A percentile compares a stretch with the other conserved stretches of the same genome.
Evolutionary conservation across 1,139 yeast species (phyloP).

Genomic region (Yamadazyma triangularis): DNA sequence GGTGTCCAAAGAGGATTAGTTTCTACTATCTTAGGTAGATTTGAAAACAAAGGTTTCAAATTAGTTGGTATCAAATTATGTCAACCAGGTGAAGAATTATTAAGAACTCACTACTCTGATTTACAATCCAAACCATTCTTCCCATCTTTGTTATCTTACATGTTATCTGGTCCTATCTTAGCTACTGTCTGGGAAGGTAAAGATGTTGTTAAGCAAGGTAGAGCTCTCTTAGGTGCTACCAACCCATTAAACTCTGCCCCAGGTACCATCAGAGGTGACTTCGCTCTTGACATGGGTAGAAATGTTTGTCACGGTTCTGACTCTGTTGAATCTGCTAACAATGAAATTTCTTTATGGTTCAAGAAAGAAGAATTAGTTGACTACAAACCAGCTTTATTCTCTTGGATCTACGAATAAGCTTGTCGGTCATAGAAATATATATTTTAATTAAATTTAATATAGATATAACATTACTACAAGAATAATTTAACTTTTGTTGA

Average conservation of each 20-base stretch:
- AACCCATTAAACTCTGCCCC: conserved; percentile 97
- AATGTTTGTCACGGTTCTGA: conserved; percentile 99
- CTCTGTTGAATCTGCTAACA: conserved; percentile 95
- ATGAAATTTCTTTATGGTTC: conserved; percentile 98
- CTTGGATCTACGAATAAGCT: conserved; percentile 88
- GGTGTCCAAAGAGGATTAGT: conserved; percentile 99
- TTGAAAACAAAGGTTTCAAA: conserved; percentile 96
- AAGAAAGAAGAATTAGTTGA: conserved; percentile 93
- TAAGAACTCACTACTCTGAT: conserved; percentile 94
- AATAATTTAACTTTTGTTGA: no score
- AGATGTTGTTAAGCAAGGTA: conserved; percentile 98
- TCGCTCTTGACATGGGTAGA: conserved; percentile 96
- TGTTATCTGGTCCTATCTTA: conserved; percentile 97
- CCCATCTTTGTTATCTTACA: conserved; percentile 92
- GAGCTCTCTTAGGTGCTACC: conserved; percentile 97
- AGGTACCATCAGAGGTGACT: conserved; percentile 99
- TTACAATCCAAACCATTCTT: conserved; percentile 95
- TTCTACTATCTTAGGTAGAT: conserved; percentile 85
- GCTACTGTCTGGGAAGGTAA: conserved; percentile 99
- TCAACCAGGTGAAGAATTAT: conserved; percentile 79
- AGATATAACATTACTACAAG: no score
- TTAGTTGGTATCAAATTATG: conserved; percentile 93
- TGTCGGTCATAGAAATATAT: neutral
- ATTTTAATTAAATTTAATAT: no score
- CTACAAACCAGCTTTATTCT: conserved; percentile 79